Base-by-base conservation (phyloP, 345 rosid species). In the Aurinia saxatilis region DNA sequence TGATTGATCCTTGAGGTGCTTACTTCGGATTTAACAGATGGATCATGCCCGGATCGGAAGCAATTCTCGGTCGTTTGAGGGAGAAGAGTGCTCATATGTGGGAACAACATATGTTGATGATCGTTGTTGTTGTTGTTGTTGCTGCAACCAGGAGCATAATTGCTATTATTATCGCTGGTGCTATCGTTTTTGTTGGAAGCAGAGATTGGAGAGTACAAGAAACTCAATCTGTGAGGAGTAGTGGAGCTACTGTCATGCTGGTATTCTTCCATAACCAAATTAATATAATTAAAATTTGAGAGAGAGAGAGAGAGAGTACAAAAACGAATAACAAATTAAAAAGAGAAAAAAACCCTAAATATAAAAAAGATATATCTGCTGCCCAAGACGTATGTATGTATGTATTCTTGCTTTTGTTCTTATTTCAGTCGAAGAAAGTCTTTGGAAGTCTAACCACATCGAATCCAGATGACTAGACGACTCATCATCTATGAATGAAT, bases 11-110 rank as follows among this genome's bases (percentile, higher is more conserved):
- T 82, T 18, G 88, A 77, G 50, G 78, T 75, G 66, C 72, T 78
- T 1, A 80, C 87, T 77, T 92, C 98, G 1, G 89, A 83, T 69
- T 92, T 92, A 57, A 92, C 93, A 51, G 77, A 68, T 33, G 82
- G 75, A 52, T 71, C 58, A 55, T 63, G 60, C 57, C 80, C 88
- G 3, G 95, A 80, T 58, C 76, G 85, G 73, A 76, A 82, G 57
- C 85, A 79, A 60, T 71, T 63, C 38, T 54, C 78, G 10, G 67
- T 65, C n/a, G 84, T 61, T 72, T 77, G 89, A 9, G 80, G 77
- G 15, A 65, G 18, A 64, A 64, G 56, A 50, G 67, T 45, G 27
- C 63, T 69, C 75, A 71, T 71, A 29, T 71, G 58, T 34, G 70
- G 75, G 15, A 71, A 71, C 65, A 71, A 57, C 75, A 71, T 71